A percentile compares a stretch with the other conserved stretches of the same genome.
phyloP scores from a whole-genome alignment of 108 stramenopile genomes.

The Thalassiosira profunda region DNA sequence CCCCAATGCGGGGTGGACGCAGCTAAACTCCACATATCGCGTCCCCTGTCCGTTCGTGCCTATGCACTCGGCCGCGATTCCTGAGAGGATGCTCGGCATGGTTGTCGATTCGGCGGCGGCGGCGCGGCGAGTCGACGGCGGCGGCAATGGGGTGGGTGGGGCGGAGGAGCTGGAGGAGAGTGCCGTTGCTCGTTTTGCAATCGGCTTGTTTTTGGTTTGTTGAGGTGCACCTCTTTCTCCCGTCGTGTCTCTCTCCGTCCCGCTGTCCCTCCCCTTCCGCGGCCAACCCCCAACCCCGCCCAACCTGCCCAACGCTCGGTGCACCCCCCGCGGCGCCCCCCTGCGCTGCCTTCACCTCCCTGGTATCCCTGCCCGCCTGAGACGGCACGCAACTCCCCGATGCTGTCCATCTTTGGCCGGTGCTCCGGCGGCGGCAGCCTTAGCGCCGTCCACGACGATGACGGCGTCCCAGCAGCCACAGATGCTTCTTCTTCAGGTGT shows the following conservation, averaged over 20 bases:
- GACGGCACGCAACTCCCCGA: not conserved
- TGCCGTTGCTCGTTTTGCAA: no score
- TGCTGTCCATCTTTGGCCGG: conserved; percentile 15
- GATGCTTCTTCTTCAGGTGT: not conserved
- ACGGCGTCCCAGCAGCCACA: not conserved
- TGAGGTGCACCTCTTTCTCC: no score
- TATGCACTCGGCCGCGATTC: conserved; percentile 51
- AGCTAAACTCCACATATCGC: conserved; percentile 59
- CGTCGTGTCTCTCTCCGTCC: no score
- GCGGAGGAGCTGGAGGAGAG: not conserved
- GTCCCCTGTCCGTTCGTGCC: conserved; percentile 48
- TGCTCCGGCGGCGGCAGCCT: conserved; percentile 3
- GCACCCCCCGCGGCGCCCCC: not conserved
- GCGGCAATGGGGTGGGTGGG: not conserved
- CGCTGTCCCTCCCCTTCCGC: no score
- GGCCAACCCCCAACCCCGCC: no score
- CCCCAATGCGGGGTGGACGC: conserved; percentile 45
- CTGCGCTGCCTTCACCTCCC: not conserved
- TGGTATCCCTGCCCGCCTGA: not conserved
- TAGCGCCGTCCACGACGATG: not conserved
- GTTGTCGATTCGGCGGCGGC: not conserved
- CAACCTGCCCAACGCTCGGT: no score
- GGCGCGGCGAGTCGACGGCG: not conserved
- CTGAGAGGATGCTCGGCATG: not conserved
- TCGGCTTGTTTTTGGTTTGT: no score